phyloP scores from a whole-genome alignment of 2,329 filamentous ascomycete genomes.

The Colletotrichum abscissum region DNA sequence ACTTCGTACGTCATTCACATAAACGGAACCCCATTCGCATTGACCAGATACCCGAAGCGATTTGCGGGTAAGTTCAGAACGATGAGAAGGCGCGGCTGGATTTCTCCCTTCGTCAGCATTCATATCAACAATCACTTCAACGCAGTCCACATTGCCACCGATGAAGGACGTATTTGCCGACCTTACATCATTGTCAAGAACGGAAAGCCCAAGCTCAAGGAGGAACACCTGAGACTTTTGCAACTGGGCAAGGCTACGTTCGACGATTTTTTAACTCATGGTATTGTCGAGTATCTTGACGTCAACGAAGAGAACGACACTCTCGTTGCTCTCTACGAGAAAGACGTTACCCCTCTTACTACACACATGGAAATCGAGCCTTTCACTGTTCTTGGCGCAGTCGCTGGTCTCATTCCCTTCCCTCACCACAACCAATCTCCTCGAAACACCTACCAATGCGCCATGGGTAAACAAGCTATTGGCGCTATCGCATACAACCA shows the following conservation, averaged over 20 bases:
- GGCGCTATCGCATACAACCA: conserved; percentile 98
- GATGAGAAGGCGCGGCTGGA: conserved; percentile 87
- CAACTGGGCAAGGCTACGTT: conserved; percentile 88
- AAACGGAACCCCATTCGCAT: conserved; percentile 92
- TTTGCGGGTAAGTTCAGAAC: conserved; percentile 89
- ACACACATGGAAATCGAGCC: conserved; percentile 98
- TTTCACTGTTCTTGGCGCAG: conserved; percentile 94
- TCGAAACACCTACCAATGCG: conserved; percentile 98
- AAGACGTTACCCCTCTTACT: conserved; percentile 82
- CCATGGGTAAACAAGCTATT: conserved; percentile 99
- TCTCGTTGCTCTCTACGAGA: conserved; percentile 90
- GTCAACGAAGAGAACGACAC: conserved; percentile 99
- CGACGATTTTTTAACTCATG: conserved; percentile 91
- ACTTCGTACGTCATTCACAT: conserved; percentile 92
- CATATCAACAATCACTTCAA: conserved; percentile 94
- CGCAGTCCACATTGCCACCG: conserved; percentile 94
- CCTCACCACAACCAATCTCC: conserved; percentile 99
- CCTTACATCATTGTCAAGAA: conserved; percentile 96
- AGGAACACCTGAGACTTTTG: conserved; percentile 81
- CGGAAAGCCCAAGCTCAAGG: conserved; percentile 82
- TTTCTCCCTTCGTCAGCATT: conserved; percentile 96
- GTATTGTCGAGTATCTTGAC: conserved; percentile 95
- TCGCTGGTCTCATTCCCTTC: conserved; percentile 96
- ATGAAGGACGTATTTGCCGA: conserved; percentile 95
- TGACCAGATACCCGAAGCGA: conserved; percentile 86